These are phyloP conservation scores for Fraxinus platypoda DNA, from an alignment of 305 asterid genomes.

Conservation along the genomic window DNA sequence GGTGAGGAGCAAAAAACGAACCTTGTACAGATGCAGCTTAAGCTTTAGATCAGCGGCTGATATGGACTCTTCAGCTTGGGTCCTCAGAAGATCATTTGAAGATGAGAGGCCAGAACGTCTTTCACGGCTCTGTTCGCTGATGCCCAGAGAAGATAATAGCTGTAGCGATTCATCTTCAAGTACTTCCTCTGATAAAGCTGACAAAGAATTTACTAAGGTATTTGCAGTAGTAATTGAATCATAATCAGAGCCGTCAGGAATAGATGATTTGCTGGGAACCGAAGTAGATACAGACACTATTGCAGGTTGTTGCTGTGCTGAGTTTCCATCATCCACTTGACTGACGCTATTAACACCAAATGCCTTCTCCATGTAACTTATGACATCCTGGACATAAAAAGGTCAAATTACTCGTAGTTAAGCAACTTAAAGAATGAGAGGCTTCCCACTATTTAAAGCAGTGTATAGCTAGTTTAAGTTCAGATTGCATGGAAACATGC, in stretches of 20 bases:
- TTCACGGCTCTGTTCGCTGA: conserved; percentile 48
- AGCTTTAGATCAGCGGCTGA: conserved; percentile 66
- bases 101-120: conserved; percentile 55
- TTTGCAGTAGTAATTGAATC: conserved; percentile 51
- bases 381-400: conserved; percentile 71
- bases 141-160: conserved; percentile 64
- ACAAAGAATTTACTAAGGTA: conserved; percentile 55
- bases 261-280: conserved; percentile 40
- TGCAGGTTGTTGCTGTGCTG: conserved; percentile 47
- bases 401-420: conserved; percentile 15
- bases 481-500: not conserved
- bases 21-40: conserved; percentile 81
- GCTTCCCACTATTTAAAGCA: not conserved
- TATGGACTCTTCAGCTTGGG: conserved; percentile 61
- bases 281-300: conserved; percentile 49
- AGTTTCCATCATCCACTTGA: conserved; percentile 62
- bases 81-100: conserved; percentile 50
- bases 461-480: not conserved
- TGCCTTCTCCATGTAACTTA: conserved; percentile 83
- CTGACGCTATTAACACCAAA: conserved; percentile 59
- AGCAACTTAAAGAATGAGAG: not conserved
- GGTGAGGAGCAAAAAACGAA: conserved; percentile 70
- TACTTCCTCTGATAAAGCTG: conserved; percentile 75
- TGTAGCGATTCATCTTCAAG: conserved; percentile 74
- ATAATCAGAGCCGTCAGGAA: conserved; percentile 50